Conservation (phyloP, 169 alveolate genomes). For the Eimeria mitis region DNA sequence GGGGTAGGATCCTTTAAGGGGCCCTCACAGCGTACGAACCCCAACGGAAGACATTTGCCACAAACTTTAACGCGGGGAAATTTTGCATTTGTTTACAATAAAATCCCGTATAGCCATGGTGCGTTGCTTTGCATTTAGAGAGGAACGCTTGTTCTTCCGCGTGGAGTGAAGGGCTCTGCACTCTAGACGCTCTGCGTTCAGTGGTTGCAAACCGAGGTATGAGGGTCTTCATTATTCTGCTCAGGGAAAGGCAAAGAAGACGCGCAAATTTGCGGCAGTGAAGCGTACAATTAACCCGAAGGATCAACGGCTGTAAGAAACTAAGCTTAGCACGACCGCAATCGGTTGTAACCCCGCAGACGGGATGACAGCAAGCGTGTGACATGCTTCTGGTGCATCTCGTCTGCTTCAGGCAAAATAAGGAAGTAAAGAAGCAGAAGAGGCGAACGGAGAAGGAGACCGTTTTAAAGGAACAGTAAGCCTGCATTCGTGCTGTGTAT, state of each 20-base stretch:
- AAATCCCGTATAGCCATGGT: constrained; percentile 25
- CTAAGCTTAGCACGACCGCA: not conserved
- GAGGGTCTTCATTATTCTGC: not conserved
- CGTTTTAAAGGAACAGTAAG: constrained; percentile 70
- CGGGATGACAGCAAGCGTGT: not conserved
- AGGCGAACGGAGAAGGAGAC: constrained; percentile 59
- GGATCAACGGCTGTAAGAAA: constrained; percentile 86
- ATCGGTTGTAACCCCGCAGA: not conserved
- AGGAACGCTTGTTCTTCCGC: not conserved
- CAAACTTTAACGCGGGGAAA: not conserved
- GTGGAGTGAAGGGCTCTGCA: not conserved
- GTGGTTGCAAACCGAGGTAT: not conserved
- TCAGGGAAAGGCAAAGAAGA: constrained; percentile 89
- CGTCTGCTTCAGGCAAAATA: constrained; percentile 47
- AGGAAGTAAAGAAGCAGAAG: constrained; percentile 73
- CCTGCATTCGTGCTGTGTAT: not conserved
- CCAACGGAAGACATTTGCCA: not conserved
- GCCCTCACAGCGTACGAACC: not conserved
- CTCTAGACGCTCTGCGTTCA: not conserved
- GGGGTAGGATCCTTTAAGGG: not conserved
- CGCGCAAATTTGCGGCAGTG: constrained; percentile 96
- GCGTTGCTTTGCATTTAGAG: not conserved
- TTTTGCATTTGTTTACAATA: not conserved
- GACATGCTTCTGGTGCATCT: not conserved
- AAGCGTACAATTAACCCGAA: constrained; percentile 93